Conservation (phyloP, 768 basidiomycete species). For the Trichaptum fuscoviolaceum region DNA sequence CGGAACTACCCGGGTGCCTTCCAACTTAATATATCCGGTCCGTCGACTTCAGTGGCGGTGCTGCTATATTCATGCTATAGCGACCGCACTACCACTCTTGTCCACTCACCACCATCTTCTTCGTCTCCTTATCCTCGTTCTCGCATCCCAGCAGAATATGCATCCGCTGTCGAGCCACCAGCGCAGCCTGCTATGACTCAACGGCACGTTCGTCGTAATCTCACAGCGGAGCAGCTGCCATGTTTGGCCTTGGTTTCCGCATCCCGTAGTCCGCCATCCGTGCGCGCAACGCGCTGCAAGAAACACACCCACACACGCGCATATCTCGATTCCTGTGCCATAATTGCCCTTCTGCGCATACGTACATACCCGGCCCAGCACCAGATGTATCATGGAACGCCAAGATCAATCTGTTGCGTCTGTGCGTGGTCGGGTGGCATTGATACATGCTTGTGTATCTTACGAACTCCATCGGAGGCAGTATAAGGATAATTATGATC, state of each 20-base stretch:
- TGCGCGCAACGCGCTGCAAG: not conserved
- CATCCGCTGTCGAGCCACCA: not conserved
- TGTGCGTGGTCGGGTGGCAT: not conserved
- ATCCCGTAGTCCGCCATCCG: conserved; percentile 1
- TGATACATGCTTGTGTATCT: not conserved
- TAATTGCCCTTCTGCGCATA: not conserved
- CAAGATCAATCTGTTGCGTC: not conserved
- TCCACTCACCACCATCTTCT: not conserved
- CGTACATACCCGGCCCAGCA: not conserved
- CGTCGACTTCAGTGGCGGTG: not conserved
- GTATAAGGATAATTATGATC: not conserved
- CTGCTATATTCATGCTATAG: not conserved
- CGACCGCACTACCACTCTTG: not conserved
- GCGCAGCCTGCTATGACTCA: not conserved
- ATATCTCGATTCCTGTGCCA: not conserved
- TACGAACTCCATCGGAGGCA: not conserved
- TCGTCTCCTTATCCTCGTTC: not conserved
- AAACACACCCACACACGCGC: not conserved
- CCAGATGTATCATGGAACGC: not conserved
- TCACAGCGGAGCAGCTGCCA: not conserved
- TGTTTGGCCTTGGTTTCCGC: not conserved
- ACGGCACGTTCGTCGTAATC: not conserved
- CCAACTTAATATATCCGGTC: not conserved
- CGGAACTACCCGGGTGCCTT: not conserved
- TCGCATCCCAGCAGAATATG: not conserved